Base-by-base conservation (phyloP, 2,329 filamentous ascomycete genomes). In the Phaeoacremonium minimum region DNA sequence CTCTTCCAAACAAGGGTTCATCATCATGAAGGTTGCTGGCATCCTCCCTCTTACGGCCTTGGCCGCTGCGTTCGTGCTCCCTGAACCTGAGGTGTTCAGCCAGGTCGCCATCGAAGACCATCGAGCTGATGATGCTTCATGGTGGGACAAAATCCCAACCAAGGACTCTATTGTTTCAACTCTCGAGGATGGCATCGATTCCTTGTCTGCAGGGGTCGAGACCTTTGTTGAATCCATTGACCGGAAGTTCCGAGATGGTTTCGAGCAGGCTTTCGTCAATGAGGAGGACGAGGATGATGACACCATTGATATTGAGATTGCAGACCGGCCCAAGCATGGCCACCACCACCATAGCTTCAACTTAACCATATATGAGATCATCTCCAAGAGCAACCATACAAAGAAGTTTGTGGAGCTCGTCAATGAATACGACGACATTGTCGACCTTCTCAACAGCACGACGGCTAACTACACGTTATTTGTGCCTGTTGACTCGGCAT, bases 391-490 rank as follows among this genome's bases (percentile, higher is more conserved):
- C 65, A 85, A 89, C 51, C 75, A 87, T 61, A 90, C 87, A 2
- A 85, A 77, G 33, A 85, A 82, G 58, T 83, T 95, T 30, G 80
- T 83, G 18, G 76, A 83, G 53, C 66, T 89, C n/a, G 74, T 95
- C 47, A 72, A 84, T 43, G 72, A 88, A 42, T 81, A 85, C 54
- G 72, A 80, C 1, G 78, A 87, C 35, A 66, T 95, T 1, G 80
- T 91, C 22, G 59, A 83, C 36, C 58, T 80, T 4, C 74, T 96
- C 18, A 93, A 94, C 62, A 75, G 76, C 51, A 91, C 86, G 2
- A 63, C 75, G 22, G 68, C 75, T 15, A 90, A 91, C 58, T 78
- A 83, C 52, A 95, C 90, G 1, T 61, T 93, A 34, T 94, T 95
- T 51, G 85, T 86, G 3, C 90, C 90, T 0, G 80, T 77, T 2